Conservation (phyloP, 441 rosid genomes). For the Geranium incanum region DNA sequence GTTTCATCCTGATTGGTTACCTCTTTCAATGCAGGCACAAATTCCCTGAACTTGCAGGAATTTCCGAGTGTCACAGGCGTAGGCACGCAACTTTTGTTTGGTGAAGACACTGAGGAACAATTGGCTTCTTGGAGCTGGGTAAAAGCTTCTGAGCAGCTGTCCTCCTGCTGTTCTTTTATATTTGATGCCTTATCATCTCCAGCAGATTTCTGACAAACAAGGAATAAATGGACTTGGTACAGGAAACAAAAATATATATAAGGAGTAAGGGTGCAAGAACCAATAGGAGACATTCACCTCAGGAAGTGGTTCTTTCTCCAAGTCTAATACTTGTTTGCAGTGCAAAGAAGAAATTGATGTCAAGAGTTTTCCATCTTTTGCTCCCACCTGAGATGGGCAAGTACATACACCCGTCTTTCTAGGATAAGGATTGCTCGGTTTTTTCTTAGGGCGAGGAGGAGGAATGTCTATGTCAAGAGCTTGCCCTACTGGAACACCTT, state of each 20-base stretch:
- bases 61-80: constrained; percentile 28
- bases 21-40: constrained; percentile 44
- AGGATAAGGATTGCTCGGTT: constrained; percentile 93
- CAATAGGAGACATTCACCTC: constrained; percentile 41
- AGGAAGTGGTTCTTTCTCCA: constrained; percentile 56
- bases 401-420: constrained; percentile 52
- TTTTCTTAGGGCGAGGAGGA: constrained; percentile 96
- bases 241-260: constrained; percentile 13
- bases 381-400: constrained; percentile 36
- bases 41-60: constrained; percentile 44
- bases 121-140: constrained; percentile 43
- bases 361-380: constrained; percentile 49
- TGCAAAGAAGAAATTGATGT: constrained; percentile 38
- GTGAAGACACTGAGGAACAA: constrained; percentile 45
- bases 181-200: constrained; percentile 39
- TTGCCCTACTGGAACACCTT: constrained; percentile 74
- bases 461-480: constrained; percentile 81
- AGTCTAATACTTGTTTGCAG: constrained; percentile 44
- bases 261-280: neutral
- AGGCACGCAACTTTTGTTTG: constrained; percentile 37
- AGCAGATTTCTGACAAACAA: constrained; percentile 36
- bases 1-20: constrained; percentile 29
- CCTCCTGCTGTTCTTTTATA: constrained; percentile 51
- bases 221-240: constrained; percentile 14
- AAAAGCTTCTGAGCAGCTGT: constrained; percentile 56